A percentile compares a stretch with the other conserved stretches of the same genome.
phyloP scores from a whole-genome alignment of 768 basidiomycete species.

The Rhodotorula babjevae region DNA sequence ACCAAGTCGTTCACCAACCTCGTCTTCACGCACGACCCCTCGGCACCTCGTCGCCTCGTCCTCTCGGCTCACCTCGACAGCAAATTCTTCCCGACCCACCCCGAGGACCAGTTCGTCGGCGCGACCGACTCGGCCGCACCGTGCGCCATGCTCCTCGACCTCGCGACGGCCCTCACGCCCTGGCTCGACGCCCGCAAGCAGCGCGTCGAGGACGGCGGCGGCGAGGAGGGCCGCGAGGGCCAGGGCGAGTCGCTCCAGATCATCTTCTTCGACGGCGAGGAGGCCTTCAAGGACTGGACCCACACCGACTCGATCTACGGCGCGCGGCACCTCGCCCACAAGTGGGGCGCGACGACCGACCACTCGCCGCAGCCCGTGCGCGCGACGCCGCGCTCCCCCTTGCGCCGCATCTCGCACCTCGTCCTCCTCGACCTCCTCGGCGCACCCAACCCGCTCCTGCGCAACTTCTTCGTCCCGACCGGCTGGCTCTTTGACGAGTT shows the following conservation, averaged over 20 bases:
- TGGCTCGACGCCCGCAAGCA: constrained; percentile 61
- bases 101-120: constrained; percentile 72
- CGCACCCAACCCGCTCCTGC: constrained; percentile 65
- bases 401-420: constrained; percentile 79
- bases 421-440: constrained; percentile 91
- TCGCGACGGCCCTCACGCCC: constrained; percentile 59
- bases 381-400: constrained; percentile 54
- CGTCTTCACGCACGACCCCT: constrained; percentile 90
- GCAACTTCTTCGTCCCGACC: constrained; percentile 77
- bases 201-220: constrained; percentile 54
- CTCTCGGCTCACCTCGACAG: constrained; percentile 57
- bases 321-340: constrained; percentile 85
- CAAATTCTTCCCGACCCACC: constrained; percentile 34
- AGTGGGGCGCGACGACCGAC: constrained; percentile 68
- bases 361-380: constrained; percentile 51
- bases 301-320: constrained; percentile 87
- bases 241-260: constrained; percentile 82
- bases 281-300: constrained; percentile 89
- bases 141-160: constrained; percentile 86
- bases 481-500: constrained; percentile 88
- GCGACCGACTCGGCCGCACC: constrained; percentile 96
- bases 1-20: constrained; percentile 75
- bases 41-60: constrained; percentile 70
- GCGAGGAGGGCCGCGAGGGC: constrained; percentile 55
- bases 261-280: constrained; percentile 96